Evolutionary conservation across 495 filamentous ascomycete species (phyloP), one percentile per base, ranked within the genome.

Genomic region (Talaromyces thailandensis): DNA sequence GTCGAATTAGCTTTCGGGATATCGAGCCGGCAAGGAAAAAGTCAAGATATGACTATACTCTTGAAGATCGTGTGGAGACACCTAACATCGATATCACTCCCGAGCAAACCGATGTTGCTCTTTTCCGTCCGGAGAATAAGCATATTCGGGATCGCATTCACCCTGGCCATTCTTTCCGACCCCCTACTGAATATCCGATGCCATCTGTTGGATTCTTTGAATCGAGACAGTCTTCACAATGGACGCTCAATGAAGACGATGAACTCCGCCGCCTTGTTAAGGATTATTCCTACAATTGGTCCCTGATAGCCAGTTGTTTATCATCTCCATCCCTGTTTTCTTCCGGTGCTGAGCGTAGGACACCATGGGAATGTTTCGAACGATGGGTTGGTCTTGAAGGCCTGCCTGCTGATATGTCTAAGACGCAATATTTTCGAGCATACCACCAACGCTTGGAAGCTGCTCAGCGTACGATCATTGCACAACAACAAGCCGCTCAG

Each of bases 291-390:
- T 96, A 96, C 73, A 98, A 98, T 69, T 98, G 94, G 94, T 91
- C 92, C 11, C 78, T 98, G 6, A 95, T 98, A 53, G 89, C 91
- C 5, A 87, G 81, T 64, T 87, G 91, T 63, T 76, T 96, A 45
- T 82, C 84, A 0, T 81, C 85, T n/a, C 82, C 84, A 53, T 94
- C 90, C 4, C 65, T 82, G 31, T 95, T 88, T 68, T 84, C 87
- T 24, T 92, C 93, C 55, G 88, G 89, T 14, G 84, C 91, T 11
- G 95, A 97, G 68, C 85, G 94, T 60, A 83, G 94, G 56, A 98
- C 95, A 3, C 93, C 94, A 5, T 98, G 94, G 94, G 94, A 98
- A 75, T 98, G 94, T 69, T 98, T 98, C 68, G 94, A 98, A 70
- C 86, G 95, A 40, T 98, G 93, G 92, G 85, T 96, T 16, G 84